Evolutionary conservation across 2,329 filamentous ascomycete genomes (phyloP).

Genomic region (Bisporella sp.): DNA sequence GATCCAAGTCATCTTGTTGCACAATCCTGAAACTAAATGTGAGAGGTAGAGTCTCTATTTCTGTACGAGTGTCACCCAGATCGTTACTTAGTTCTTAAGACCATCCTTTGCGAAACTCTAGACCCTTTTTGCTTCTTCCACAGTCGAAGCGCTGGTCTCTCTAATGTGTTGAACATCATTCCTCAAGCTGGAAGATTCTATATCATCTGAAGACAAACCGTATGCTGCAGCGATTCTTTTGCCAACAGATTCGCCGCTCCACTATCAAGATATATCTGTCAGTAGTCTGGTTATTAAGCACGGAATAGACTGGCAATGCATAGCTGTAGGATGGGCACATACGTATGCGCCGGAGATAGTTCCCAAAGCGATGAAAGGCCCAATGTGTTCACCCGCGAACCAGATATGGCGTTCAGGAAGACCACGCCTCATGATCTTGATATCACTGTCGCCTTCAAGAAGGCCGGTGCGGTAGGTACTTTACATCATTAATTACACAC

Average conservation of each 20-base stretch:
- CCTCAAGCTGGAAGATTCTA: too few species aligned
- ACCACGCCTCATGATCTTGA: constrained; percentile 42
- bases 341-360: constrained; percentile 80
- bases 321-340: too few species aligned
- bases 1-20: too few species aligned
- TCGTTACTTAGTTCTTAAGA: too few species aligned
- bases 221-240: constrained; percentile 54
- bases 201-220: constrained; percentile 20
- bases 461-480: constrained; percentile 60
- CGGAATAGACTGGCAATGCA: constrained; percentile 36
- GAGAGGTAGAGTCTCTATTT: too few species aligned
- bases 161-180: too few species aligned
- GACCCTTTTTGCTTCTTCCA: too few species aligned
- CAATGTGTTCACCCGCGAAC: constrained; percentile 73
- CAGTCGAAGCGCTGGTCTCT: too few species aligned
- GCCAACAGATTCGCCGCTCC: constrained; percentile 74
- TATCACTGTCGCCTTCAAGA: constrained; percentile 49
- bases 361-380: constrained; percentile 81
- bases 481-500: too few species aligned
- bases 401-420: constrained; percentile 38
- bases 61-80: too few species aligned
- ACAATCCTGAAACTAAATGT: too few species aligned
- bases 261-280: background rate
- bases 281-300: background rate
- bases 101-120: too few species aligned